phyloP scores from a whole-genome alignment of 1,284 basidiomycete species.

The Ceraceosorus bombacis region DNA sequence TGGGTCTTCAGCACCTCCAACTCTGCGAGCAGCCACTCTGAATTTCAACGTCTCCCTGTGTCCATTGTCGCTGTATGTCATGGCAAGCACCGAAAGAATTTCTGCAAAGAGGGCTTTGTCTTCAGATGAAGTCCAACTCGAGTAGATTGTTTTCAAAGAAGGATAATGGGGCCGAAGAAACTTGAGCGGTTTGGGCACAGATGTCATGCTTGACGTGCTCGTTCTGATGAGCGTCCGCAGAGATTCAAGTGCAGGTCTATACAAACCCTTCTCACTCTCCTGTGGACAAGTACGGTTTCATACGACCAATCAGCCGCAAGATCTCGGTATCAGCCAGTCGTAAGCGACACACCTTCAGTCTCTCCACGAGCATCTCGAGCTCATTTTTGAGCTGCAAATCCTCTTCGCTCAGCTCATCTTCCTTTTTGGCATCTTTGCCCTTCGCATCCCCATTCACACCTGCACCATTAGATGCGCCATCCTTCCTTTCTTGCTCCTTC shows the following conservation, averaged over 20 bases:
- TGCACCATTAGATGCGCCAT: constrained; percentile 34
- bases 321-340: constrained; percentile 42
- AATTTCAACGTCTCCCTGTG: constrained; percentile 77
- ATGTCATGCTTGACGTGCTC: constrained; percentile 99
- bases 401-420: constrained; percentile 78
- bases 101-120: constrained; percentile 86
- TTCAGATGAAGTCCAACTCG: constrained; percentile 24
- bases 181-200: constrained; percentile 97
- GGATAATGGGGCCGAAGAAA: constrained; percentile 94
- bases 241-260: constrained; percentile 86
- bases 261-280: constrained; percentile 74
- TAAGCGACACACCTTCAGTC: constrained; percentile 63
- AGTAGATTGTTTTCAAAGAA: constrained; percentile 56
- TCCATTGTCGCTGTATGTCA: constrained; percentile 96
- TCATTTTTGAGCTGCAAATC: constrained; percentile 89
- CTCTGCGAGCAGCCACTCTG: constrained; percentile 34
- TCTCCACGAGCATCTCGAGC: constrained; percentile 93
- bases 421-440: constrained; percentile 56
- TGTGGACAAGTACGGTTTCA: constrained; percentile 51
- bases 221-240: constrained; percentile 89
- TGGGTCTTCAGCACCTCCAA: constrained; percentile 57
- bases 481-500: constrained; percentile 22
- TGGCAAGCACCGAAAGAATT: constrained; percentile 96
- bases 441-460: constrained; percentile 21
- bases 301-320: constrained; percentile 65